phyloP scores from a whole-genome alignment of 2,329 filamentous ascomycete genomes.

The Pseudocercospora musae region DNA sequence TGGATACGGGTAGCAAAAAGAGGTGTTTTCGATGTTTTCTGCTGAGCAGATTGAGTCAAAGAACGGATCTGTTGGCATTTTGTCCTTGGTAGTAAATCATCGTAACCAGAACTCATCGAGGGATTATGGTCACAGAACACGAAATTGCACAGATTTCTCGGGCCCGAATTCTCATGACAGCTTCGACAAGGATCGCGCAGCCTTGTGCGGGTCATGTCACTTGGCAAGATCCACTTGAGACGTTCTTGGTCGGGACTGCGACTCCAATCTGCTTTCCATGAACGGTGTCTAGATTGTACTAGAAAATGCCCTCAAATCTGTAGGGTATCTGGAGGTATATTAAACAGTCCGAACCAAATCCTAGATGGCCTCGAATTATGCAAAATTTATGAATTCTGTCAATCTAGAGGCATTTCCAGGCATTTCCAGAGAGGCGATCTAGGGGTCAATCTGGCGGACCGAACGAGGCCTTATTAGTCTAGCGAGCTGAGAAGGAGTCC shows the following conservation, averaged over 20 bases:
- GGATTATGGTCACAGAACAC: neutral
- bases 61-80: neutral
- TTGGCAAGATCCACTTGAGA: neutral
- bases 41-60: neutral
- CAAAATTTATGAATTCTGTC: too few species aligned
- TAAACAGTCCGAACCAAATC: too few species aligned
- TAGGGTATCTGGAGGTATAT: too few species aligned
- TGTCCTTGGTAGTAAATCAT: neutral
- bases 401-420: too few species aligned
- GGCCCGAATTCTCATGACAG: neutral
- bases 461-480: too few species aligned
- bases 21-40: neutral
- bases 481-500: neutral
- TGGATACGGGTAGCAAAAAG: neutral
- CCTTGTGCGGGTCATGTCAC: neutral
- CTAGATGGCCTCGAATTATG: too few species aligned
- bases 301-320: too few species aligned
- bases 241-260: neutral
- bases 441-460: too few species aligned
- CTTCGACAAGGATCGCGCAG: neutral
- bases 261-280: neutral
- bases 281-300: too few species aligned
- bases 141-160: neutral
- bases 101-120: neutral
- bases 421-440: too few species aligned